Conservation (phyloP, 208 protist species). For the Trypanosoma conorhini region DNA sequence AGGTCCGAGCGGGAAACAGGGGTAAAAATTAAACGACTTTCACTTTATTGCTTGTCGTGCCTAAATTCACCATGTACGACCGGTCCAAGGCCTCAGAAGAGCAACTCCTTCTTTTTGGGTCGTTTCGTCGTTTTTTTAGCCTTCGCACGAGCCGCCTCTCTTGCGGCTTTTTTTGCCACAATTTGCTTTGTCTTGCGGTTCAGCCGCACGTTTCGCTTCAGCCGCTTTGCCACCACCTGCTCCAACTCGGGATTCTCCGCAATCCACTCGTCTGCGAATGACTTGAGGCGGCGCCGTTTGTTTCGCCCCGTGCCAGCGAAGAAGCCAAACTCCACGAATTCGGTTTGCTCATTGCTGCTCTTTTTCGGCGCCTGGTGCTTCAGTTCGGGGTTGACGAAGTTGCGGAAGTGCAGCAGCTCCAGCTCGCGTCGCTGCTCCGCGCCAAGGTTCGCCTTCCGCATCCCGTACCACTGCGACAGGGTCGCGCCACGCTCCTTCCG, state of each 20-base stretch:
- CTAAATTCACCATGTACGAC: neutral
- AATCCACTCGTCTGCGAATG: conserved; percentile 90
- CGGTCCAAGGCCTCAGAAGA: neutral
- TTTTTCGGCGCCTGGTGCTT: conserved; percentile 86
- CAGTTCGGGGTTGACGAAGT: conserved; percentile 78
- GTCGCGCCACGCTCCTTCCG: conserved; percentile 72
- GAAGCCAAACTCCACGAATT: conserved; percentile 91
- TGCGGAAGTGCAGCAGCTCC: conserved; percentile 87
- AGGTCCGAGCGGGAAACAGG: neutral
- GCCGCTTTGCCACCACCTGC: conserved; percentile 57
- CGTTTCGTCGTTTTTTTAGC: conserved; percentile 56
- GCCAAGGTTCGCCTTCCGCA: conserved; percentile 65
- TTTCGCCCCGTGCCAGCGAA: conserved; percentile 76
- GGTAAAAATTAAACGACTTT: neutral
- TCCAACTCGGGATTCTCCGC: conserved; percentile 83
- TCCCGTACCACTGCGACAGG: conserved; percentile 88
- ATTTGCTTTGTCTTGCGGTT: conserved; percentile 74
- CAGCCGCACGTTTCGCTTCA: conserved; percentile 80
- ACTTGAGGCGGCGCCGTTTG: conserved; percentile 75
- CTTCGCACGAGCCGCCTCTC: conserved; percentile 56
- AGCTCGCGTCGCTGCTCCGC: conserved; percentile 70
- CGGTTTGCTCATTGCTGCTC: conserved; percentile 36
- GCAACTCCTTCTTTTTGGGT: conserved; percentile 27
- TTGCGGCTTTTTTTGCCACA: conserved; percentile 52
- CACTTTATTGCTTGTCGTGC: neutral